Evolutionary conservation across 2,329 filamentous ascomycete species (phyloP).

Genomic region (Didymella pinodella): DNA sequence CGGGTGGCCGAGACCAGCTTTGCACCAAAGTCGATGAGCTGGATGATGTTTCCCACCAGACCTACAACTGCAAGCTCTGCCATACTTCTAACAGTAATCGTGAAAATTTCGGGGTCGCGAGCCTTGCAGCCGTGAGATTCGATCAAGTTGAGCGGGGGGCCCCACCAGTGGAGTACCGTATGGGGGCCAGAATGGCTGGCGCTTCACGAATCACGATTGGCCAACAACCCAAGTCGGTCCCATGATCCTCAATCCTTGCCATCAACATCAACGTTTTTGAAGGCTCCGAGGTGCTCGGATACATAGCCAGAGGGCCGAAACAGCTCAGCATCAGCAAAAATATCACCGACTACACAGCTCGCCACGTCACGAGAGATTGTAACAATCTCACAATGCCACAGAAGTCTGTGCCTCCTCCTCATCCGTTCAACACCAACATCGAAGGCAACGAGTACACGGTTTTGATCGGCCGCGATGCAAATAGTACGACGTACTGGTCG

Average conservation of each 20-base stretch:
- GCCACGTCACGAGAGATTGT: neutral
- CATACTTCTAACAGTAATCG: neutral
- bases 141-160: neutral
- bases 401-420: neutral
- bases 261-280: neutral
- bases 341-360: neutral
- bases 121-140: neutral
- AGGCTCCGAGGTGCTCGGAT: neutral
- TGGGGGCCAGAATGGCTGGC: neutral
- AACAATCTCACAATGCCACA: neutral
- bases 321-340: neutral
- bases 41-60: neutral
- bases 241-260: neutral
- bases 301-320: neutral
- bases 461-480: neutral
- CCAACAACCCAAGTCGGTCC: neutral
- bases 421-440: neutral
- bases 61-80: neutral
- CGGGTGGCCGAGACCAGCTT: neutral
- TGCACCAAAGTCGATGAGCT: neutral
- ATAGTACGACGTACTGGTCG: neutral
- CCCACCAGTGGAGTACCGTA: neutral
- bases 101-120: neutral
- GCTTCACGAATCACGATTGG: neutral
- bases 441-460: neutral